phyloP scores from a whole-genome alignment of 192 early-diverging fungal species.

The Linnemannia hyalina region DNA sequence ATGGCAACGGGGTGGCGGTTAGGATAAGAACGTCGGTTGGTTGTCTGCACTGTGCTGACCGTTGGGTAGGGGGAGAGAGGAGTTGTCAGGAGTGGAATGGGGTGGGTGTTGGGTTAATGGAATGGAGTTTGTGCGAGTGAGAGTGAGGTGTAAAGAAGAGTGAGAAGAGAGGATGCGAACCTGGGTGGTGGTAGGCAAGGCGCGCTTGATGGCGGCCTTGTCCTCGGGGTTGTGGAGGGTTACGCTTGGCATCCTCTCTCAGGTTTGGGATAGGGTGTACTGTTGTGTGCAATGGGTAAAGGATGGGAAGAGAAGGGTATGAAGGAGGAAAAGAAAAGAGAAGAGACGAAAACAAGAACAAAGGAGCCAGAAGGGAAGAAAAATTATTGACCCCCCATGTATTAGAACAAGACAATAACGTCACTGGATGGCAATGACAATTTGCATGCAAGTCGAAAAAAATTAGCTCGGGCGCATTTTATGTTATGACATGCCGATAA shows the following conservation, averaged over 20 bases:
- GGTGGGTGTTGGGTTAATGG: neutral
- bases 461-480: neutral
- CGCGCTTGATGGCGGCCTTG: slow-evolving; percentile 73
- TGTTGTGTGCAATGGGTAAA: neutral
- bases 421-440: neutral
- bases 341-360: neutral
- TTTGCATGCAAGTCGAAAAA: no score
- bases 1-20: neutral
- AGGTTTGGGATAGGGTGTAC: neutral
- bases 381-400: no score
- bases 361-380: no score
- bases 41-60: neutral
- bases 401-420: no score
- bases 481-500: neutral
- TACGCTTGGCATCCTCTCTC: slow-evolving; percentile 67
- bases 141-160: neutral
- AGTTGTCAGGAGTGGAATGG: neutral
- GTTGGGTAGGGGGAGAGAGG: no score
- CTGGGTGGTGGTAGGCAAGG: slow-evolving; percentile 67
- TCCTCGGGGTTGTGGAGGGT: slow-evolving; percentile 74
- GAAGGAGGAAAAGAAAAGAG: neutral
- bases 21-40: neutral
- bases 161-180: slow-evolving; percentile 42
- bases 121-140: no score
- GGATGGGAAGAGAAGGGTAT: neutral